Evolutionary conservation across 164 flowering plant species (phyloP), one percentile per base, ranked within the genome.

Genomic region (Tetrastigma voinierianum): DNA sequence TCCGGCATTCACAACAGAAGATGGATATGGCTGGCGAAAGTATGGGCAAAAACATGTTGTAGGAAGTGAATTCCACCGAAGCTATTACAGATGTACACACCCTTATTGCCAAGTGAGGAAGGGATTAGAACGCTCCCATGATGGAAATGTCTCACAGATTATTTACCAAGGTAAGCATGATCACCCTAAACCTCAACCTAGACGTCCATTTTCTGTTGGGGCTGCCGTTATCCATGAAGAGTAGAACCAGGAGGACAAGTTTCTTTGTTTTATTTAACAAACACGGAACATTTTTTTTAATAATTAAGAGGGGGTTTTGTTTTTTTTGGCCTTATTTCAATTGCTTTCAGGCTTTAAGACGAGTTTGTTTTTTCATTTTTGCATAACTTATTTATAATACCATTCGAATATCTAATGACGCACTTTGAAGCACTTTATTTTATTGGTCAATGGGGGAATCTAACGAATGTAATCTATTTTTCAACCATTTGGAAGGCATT

Each of bases 1-100:
- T 24, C 53, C 79, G 61, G 61, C 78, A 8, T 70, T 73, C 40
- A 15, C 67, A 23, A 81, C 86, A n/a, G 91, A 86, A 44, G 91
- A 89, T 82, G 95, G 91, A 46, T 89, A 85, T 70, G 84, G 86
- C 70, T 89, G 95, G 95, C 72, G 95, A 65, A 89, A 89, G 70
- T 87, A 89, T 71, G 91, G 95, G 53, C 95, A 89, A 72, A 89
- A 89, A 66, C 89, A 77, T 72, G 89, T 89, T 24, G 87, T 84
- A 73, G 95, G 95, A 58, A 82, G 88, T 76, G 89, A 85, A 72
- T 83, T 78, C 59, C 91, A 90, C 13, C 80, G 95, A 46, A 87
- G 95, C 74, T 87, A 89, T 77, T 89, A 89, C 70, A 87, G 81
- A 72, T 89, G 95, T 76, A 85, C 96, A 49, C 85, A 84, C 80